These are phyloP conservation scores for Cucurbitaria berberidis DNA, from an alignment of 2,329 filamentous ascomycete genomes.

Conservation along the genomic window DNA sequence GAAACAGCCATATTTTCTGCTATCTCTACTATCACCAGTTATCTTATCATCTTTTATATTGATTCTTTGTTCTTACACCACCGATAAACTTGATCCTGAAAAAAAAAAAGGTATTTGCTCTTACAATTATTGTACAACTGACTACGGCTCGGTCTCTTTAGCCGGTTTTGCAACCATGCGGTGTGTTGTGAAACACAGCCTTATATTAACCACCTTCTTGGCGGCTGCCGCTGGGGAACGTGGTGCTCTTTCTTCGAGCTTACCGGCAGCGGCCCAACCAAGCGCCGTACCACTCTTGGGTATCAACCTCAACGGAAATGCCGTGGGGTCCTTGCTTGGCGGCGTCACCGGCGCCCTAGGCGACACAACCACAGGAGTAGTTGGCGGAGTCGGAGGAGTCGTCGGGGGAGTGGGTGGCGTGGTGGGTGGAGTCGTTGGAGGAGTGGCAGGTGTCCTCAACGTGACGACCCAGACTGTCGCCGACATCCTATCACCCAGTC, in stretches of 20 bases:
- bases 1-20: slow-evolving; percentile 1
- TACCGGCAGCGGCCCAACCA: not conserved
- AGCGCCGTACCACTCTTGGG: not conserved
- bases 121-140: slow-evolving; percentile 3
- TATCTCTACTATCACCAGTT: not conserved
- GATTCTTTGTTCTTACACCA: not conserved
- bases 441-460: not conserved
- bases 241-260: not conserved
- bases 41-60: not conserved
- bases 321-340: not conserved
- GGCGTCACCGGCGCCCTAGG: not conserved
- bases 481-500: slow-evolving; percentile 1
- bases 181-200: slow-evolving; percentile 6
- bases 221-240: not conserved
- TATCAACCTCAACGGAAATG: not conserved
- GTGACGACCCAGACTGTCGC: not conserved
- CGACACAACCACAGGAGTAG: too few species aligned
- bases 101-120: not conserved
- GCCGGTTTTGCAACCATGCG: slow-evolving; percentile 4
- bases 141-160: not conserved
- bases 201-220: not conserved
- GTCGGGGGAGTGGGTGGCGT: not conserved
- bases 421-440: not conserved
- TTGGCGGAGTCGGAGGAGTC: not conserved
- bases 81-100: not conserved